phyloP scores from a whole-genome alignment of 805 yeast genomes.

The Isabelozyma gotoi region DNA sequence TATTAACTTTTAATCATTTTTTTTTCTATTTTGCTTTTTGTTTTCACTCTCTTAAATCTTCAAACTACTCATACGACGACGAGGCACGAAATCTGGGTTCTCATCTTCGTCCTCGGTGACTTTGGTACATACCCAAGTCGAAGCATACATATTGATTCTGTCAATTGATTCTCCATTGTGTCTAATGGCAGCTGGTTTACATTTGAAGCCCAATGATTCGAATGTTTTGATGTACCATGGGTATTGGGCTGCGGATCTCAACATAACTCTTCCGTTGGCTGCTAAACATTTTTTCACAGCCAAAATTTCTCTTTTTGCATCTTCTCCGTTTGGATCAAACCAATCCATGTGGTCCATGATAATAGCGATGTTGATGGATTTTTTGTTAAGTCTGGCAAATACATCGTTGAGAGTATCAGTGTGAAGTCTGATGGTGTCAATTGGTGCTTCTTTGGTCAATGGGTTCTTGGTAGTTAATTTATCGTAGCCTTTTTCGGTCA shows the following conservation, averaged over 20 bases:
- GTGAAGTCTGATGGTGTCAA: constrained; percentile 72
- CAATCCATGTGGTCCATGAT: constrained; percentile 94
- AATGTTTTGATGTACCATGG: constrained; percentile 80
- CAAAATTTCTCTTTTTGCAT: constrained; percentile 64
- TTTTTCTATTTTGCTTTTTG: background rate
- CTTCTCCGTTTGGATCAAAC: constrained; percentile 68
- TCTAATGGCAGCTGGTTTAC: constrained; percentile 71
- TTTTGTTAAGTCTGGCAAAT: constrained; percentile 58
- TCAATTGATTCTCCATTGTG: constrained; percentile 65
- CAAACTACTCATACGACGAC: constrained; percentile 52
- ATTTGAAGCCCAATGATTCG: constrained; percentile 64
- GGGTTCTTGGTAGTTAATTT: constrained; percentile 38
- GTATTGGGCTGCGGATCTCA: constrained; percentile 67
- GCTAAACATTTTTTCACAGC: constrained; percentile 64
- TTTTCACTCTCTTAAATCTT: constrained; percentile 17
- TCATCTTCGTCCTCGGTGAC: constrained; percentile 7
- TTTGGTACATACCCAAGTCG: constrained; percentile 83
- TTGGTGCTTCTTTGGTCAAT: constrained; percentile 39
- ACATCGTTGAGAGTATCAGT: constrained; percentile 80
- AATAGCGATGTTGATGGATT: constrained; percentile 71
- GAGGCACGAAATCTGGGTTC: constrained; percentile 7
- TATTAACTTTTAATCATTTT: background rate
- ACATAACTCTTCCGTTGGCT: constrained; percentile 69
- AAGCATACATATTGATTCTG: constrained; percentile 84
- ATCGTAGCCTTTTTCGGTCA: constrained; percentile 58